phyloP scores from a whole-genome alignment of 805 yeast species.

The Spencermartinsiella europaea region DNA sequence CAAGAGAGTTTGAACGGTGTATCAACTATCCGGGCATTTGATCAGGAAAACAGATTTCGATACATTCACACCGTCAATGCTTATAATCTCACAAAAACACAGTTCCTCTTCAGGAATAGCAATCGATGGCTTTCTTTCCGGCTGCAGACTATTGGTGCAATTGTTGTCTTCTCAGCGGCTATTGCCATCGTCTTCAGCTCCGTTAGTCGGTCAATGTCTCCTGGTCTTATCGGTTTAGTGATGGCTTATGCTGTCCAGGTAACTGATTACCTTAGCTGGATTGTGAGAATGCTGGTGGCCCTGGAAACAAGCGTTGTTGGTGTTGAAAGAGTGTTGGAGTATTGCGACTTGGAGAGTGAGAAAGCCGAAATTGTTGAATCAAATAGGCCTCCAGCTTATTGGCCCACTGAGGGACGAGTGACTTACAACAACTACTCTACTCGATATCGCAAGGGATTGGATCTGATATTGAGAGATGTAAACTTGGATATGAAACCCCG shows the following conservation, averaged over 20 bases:
- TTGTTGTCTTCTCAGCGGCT: slow-evolving; percentile 74
- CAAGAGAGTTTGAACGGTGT: slow-evolving; percentile 78
- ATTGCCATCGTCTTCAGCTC: slow-evolving; percentile 62
- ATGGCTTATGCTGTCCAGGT: slow-evolving; percentile 81
- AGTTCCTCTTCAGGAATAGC: slow-evolving; percentile 74
- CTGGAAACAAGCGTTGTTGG: slow-evolving; percentile 90
- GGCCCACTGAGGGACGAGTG: slow-evolving; percentile 70
- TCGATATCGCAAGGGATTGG: slow-evolving; percentile 61
- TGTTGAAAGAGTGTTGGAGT: slow-evolving; percentile 51
- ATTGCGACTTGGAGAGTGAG: slow-evolving; percentile 43
- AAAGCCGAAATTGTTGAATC: slow-evolving; percentile 62
- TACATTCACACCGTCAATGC: slow-evolving; percentile 39
- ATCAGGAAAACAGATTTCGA: slow-evolving; percentile 61
- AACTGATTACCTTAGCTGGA: slow-evolving; percentile 83
- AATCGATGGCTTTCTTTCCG: slow-evolving; percentile 92
- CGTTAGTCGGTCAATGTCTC: slow-evolving; percentile 48
- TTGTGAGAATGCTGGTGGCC: slow-evolving; percentile 88
- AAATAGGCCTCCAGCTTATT: slow-evolving; percentile 56
- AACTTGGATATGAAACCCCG: slow-evolving; percentile 65
- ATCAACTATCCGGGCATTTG: slow-evolving; percentile 71
- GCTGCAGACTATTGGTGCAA: slow-evolving; percentile 76
- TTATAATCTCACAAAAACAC: slow-evolving; percentile 75
- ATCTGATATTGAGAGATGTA: slow-evolving; percentile 61
- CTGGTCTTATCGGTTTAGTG: slow-evolving; percentile 86
- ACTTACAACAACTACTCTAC: slow-evolving; percentile 66